Evolutionary conservation across 2,329 filamentous ascomycete species (phyloP), one percentile per base, ranked within the genome.

Genomic region (Epichloe sp.): DNA sequence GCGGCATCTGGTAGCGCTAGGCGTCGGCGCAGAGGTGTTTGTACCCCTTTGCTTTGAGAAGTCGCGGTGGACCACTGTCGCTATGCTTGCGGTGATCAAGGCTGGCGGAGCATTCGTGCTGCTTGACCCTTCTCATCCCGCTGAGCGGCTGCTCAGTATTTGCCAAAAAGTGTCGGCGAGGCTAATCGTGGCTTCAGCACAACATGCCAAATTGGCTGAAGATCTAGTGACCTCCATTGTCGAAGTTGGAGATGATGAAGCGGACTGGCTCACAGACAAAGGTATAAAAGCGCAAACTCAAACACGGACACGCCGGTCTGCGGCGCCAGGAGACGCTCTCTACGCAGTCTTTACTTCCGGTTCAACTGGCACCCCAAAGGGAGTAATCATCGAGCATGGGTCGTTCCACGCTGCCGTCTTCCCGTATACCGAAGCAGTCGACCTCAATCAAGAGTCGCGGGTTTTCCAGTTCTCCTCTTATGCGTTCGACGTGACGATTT

Each of bases 401-500:
- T 41, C 21, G 8, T 48, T 48, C 4, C 36, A 31, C 19, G 21
- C 36, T 10, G 37, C 37, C 12, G 31, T 48, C 2, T 36, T 21
- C 2, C 15, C 19, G 2, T 41, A 48, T 14, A 15, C 31, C 21
- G 37, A 48, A 12, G 12, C 21, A 7, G 3, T 41, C 7, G 15
- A 10, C 14, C 37, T 41, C n/a, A 8, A 34, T 15, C 4, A 15
- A 11, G 5, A 34, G 12, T 40, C 46, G 6, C 46, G 46, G 5
- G 46, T 48, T 7, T 56, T 47, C 4, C 53, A 59, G 12, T 60
- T 57, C 40, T 54, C 57, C 10, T 53, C 54, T 10, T 58, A 54
- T 40, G 56, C 55, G 1, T 60, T 59, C 17, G 56, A 59, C 17
- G 54, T 57, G 12, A 53, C 51, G 6, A 51, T 56, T 8, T 51